These are phyloP conservation scores for Phaeotremella fagi DNA, from an alignment of 768 basidiomycete genomes.

Conservation along the genomic window DNA sequence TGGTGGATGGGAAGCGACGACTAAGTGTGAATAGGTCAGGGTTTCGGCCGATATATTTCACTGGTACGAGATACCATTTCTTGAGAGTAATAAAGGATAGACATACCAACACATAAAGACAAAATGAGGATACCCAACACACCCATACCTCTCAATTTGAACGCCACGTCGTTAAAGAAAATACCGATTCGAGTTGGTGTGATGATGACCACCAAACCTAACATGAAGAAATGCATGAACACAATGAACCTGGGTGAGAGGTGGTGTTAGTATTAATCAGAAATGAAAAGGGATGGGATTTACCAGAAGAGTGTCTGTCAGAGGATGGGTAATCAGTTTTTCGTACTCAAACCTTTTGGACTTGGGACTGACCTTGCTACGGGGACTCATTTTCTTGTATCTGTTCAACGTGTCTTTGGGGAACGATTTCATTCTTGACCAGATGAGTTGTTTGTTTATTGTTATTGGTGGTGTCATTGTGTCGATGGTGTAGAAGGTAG, in stretches of 20 bases:
- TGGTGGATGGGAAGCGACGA: slow-evolving; percentile 45
- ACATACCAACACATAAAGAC: slow-evolving; percentile 36
- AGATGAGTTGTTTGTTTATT: neutral
- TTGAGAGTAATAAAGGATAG: neutral
- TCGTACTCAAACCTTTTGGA: neutral
- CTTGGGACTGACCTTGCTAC: neutral
- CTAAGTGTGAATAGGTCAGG: slow-evolving; percentile 5
- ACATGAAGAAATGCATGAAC: slow-evolving; percentile 26
- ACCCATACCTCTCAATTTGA: slow-evolving; percentile 30
- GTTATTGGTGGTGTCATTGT: neutral
- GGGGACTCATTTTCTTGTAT: neutral
- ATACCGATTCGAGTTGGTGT: slow-evolving; percentile 39
- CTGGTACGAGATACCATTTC: neutral
- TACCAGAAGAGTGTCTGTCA: neutral
- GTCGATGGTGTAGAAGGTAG: neutral
- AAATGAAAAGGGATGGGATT: neutral
- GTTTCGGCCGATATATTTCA: neutral
- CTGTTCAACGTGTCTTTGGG: neutral
- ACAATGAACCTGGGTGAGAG: slow-evolving; percentile 24
- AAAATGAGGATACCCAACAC: slow-evolving; percentile 34
- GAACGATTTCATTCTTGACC: neutral
- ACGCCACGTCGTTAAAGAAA: slow-evolving; percentile 37
- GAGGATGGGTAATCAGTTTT: neutral
- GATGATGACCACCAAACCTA: slow-evolving; percentile 40
- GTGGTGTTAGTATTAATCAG: slow-evolving; percentile 1